Percentiles rank a stretch among this genome's conserved stretches.
These are phyloP conservation scores for Tritrichomonas musculus DNA, from an alignment of 208 protist species.

Conservation along the genomic window DNA sequence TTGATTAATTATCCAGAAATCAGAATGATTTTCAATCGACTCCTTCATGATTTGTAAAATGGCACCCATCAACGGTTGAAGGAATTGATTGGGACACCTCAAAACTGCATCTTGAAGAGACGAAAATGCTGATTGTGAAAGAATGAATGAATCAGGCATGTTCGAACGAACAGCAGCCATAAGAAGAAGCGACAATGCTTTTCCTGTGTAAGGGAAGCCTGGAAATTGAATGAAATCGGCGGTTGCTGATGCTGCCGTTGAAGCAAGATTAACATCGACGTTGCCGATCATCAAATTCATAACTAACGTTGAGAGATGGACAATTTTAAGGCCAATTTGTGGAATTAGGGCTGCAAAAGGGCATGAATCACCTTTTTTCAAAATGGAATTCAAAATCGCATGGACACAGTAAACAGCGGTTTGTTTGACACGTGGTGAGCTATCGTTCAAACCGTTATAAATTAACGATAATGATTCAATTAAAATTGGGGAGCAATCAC, in stretches of 20 bases:
- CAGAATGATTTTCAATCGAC: neutral
- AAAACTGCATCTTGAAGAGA: neutral
- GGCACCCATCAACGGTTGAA: neutral
- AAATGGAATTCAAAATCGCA: neutral
- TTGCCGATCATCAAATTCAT: neutral
- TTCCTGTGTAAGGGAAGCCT: neutral
- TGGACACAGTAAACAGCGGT: neutral
- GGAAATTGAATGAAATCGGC: conserved; percentile 4
- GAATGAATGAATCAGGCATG: no score
- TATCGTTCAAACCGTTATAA: neutral
- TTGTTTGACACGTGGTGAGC: neutral
- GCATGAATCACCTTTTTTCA: neutral
- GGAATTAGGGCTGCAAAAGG: neutral
- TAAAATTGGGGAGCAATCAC: neutral
- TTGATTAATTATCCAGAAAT: neutral
- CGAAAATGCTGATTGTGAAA: neutral
- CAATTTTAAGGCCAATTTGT: neutral
- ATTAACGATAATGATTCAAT: neutral
- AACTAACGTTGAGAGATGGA: neutral
- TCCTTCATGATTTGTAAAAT: neutral
- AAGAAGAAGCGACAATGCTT: neutral
- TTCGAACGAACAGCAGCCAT: neutral
- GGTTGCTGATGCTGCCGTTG: neutral
- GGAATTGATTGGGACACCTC: neutral
- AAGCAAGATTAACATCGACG: neutral